Conservation (phyloP, 2,329 filamentous ascomycete species). For the Monilinia laxa region DNA sequence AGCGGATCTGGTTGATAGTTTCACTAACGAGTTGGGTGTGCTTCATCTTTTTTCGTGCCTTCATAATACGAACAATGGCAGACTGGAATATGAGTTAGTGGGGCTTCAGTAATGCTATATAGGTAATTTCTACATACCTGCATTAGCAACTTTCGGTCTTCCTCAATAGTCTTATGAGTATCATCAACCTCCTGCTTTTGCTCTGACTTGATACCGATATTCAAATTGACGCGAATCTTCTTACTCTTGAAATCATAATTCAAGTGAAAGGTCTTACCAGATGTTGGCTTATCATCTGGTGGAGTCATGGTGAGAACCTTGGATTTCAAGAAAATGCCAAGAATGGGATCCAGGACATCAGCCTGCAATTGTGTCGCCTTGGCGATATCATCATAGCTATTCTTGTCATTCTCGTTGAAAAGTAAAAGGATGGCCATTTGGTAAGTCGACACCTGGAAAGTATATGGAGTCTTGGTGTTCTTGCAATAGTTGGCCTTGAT, state of each 20-base stretch:
- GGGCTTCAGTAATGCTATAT: conserved; percentile 20
- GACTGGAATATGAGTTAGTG: conserved; percentile 59
- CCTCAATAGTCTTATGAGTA: conserved; percentile 99
- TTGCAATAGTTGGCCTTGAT: conserved; percentile 92
- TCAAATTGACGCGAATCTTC: conserved; percentile 96
- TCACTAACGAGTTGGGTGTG: conserved; percentile 91
- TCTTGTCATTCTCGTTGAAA: conserved; percentile 86
- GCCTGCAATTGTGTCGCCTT: conserved; percentile 75
- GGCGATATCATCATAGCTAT: conserved; percentile 85
- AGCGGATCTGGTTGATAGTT: conserved; percentile 92
- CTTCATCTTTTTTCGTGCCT: conserved; percentile 98
- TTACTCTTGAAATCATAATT: conserved; percentile 98
- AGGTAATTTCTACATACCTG: conserved; percentile 65
- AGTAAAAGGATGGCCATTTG: conserved; percentile 95
- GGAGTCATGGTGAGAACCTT: conserved; percentile 77
- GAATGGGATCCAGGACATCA: conserved; percentile 82
- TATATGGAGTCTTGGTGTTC: conserved; percentile 85
- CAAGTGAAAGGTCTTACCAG: conserved; percentile 76
- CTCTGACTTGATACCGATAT: conserved; percentile 91
- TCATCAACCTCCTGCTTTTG: conserved; percentile 95
- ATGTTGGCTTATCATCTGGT: conserved; percentile 71
- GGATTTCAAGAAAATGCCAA: conserved; percentile 86
- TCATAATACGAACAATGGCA: conserved; percentile 99
- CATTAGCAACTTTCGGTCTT: conserved; percentile 92
- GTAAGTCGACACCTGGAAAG: conserved; percentile 95